Evolutionary conservation across 1,284 basidiomycete genomes (phyloP), one percentile per base, ranked within the genome.

Genomic region (Rhodotorula sp.): DNA sequence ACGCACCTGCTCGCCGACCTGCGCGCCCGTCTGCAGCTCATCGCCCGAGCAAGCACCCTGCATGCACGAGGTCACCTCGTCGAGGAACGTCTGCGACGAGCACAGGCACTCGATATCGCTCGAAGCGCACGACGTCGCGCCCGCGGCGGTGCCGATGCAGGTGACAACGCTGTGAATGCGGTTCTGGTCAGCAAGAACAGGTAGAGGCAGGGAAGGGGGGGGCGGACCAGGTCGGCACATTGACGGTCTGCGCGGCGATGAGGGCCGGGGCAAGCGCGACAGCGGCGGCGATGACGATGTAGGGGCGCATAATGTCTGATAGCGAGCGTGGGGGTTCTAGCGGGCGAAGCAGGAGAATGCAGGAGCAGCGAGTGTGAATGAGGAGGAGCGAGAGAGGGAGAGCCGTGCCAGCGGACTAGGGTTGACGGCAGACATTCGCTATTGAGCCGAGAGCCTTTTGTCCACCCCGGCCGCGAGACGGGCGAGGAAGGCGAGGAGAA

Each of bases 21-120:
- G 4, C 10, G 68, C 41, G 22, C 71, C 71, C 27, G 54, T 13
- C 4, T 59, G 55, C 22, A 68, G 60, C 1, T 50, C 61, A 0
- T 64, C 53, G 1, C 39, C 44, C 22, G 54, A 53, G 67, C 71
- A 72, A 1, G 50, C 44, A 46, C 57, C 36, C 15, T 51, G 46
- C 64, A 72, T 58, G 64, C 71, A 72, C 17, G 56, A 21, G 27
- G 48, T 54, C 51, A 65, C 63, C 12, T 56, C 63, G 19, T 63
- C 53, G 61, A 72, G 55, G 64, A 72, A 72, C 29, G 64, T 51
- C 19, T 37, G 10, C 27, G 64, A 66, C n/a, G 41, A 36, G 60
- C 71, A 72, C 48, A 72, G 67, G 67, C 71, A 72, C 41, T 55
- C 39, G 25, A 61, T 36, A 64, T 72, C 71, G 50, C 61, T 29